phyloP scores from a whole-genome alignment of 2,329 filamentous ascomycete species.

The Fusarium incarnatum region DNA sequence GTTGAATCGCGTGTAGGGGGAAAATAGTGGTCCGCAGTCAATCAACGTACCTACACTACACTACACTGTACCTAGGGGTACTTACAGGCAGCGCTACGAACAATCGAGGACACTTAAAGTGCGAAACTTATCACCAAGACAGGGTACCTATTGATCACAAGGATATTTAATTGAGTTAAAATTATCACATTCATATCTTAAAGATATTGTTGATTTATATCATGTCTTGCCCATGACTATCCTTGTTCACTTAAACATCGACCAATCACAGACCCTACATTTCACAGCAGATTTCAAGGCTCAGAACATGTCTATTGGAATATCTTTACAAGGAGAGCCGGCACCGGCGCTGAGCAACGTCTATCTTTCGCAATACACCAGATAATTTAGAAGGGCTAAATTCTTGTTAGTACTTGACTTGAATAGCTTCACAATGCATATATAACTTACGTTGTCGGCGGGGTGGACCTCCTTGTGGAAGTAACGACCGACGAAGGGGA shows the following conservation, averaged over 20 bases:
- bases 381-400: slow-evolving; percentile 56
- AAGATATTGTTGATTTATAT: neutral
- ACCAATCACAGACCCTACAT: slow-evolving; percentile 44
- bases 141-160: neutral
- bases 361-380: slow-evolving; percentile 46
- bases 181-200: neutral
- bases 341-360: slow-evolving; percentile 45
- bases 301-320: slow-evolving; percentile 52
- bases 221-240: neutral
- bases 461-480: slow-evolving; percentile 67
- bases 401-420: slow-evolving; percentile 38
- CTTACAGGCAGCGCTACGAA: neutral
- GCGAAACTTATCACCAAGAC: neutral
- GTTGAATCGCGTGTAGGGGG: slow-evolving; percentile 17
- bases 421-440: neutral
- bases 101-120: neutral
- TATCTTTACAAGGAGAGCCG: slow-evolving; percentile 55
- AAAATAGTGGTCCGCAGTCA: slow-evolving; percentile 23
- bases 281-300: slow-evolving; percentile 44
- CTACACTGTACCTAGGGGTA: slow-evolving; percentile 25
- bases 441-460: slow-evolving; percentile 70
- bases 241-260: neutral
- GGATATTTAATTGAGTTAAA: too few species aligned
- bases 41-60: neutral
- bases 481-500: slow-evolving; percentile 64